Evolutionary conservation across 805 yeast species (phyloP).

Genomic region (Torulaspora maleeae): DNA sequence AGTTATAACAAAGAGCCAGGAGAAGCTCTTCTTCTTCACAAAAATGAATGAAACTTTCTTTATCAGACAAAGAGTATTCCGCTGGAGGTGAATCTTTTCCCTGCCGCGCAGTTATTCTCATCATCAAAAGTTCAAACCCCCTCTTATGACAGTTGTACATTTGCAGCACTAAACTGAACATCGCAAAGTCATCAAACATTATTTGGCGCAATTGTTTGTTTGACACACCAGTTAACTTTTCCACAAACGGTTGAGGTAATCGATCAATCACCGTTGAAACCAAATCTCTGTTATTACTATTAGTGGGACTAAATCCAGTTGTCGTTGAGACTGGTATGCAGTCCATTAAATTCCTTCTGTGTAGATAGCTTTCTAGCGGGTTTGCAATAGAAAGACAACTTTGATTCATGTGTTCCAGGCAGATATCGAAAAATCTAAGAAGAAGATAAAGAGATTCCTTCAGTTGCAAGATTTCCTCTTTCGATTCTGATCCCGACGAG

Average conservation of each 20-base stretch:
- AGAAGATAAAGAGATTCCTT: slow-evolving; percentile 30
- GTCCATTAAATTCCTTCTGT: slow-evolving; percentile 12
- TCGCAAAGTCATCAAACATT: slow-evolving; percentile 20
- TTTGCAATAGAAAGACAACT: slow-evolving; percentile 23
- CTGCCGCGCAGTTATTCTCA: slow-evolving; percentile 8
- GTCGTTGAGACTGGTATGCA: slow-evolving; percentile 2
- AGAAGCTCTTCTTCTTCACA: slow-evolving; percentile 26
- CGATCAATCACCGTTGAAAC: slow-evolving; percentile 18
- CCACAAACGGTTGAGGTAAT: slow-evolving; percentile 26
- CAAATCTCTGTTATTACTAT: slow-evolving; percentile 17
- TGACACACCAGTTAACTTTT: slow-evolving; percentile 17
- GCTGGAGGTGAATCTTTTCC: background rate
- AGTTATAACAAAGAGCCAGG: slow-evolving; percentile 22
- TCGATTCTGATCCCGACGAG: slow-evolving; percentile 8
- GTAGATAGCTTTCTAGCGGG: slow-evolving; percentile 26
- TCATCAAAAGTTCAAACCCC: slow-evolving; percentile 20
- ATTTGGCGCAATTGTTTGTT: slow-evolving; percentile 13
- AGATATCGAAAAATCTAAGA: slow-evolving; percentile 31
- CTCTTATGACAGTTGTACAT: slow-evolving; percentile 20
- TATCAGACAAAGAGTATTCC: slow-evolving; percentile 7
- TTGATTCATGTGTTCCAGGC: slow-evolving; percentile 21
- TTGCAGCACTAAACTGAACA: slow-evolving; percentile 22
- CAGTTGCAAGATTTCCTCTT: slow-evolving; percentile 13
- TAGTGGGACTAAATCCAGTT: slow-evolving; percentile 4
- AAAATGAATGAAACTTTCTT: slow-evolving; percentile 14